Conservation (phyloP, 2,329 filamentous ascomycete genomes). For the Botrytis sinoallii region DNA sequence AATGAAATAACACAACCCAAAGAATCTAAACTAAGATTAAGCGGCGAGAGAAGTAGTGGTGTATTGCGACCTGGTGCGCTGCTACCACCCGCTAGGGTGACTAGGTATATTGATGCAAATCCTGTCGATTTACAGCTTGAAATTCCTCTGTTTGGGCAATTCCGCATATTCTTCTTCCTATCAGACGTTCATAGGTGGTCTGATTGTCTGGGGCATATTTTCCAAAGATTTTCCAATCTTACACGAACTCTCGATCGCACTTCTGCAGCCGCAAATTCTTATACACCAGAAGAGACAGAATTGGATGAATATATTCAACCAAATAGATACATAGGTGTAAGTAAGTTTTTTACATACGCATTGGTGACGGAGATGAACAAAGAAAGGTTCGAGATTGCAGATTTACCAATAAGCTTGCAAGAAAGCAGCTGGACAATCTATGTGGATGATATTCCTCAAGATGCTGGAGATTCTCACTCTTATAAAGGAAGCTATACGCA, state of each 20-base stretch:
- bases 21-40: background rate
- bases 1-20: background rate
- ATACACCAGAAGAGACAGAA: conserved; percentile 58
- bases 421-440: conserved; percentile 71
- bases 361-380: conserved; percentile 66
- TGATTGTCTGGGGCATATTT: conserved; percentile 59
- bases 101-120: conserved; percentile 73
- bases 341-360: conserved; percentile 66
- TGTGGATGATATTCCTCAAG: conserved; percentile 61
- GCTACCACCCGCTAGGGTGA: conserved; percentile 63
- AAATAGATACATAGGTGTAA: conserved; percentile 65
- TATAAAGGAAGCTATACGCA: conserved; percentile 51
- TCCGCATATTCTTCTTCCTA: conserved; percentile 70
- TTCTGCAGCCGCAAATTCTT: conserved; percentile 56
- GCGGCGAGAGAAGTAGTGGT: conserved; percentile 43
- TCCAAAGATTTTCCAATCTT: conserved; percentile 49
- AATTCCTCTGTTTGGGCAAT: conserved; percentile 74
- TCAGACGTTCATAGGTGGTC: conserved; percentile 56
- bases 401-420: conserved; percentile 60
- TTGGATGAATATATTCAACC: conserved; percentile 66
- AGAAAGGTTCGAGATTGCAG: conserved; percentile 60
- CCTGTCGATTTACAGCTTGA: conserved; percentile 75
- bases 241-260: conserved; percentile 58
- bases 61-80: conserved; percentile 43
- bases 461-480: conserved; percentile 36